Evolutionary conservation across 805 yeast genomes (phyloP), one percentile per base, ranked within the genome.

Genomic region (Candida multigemmis): DNA sequence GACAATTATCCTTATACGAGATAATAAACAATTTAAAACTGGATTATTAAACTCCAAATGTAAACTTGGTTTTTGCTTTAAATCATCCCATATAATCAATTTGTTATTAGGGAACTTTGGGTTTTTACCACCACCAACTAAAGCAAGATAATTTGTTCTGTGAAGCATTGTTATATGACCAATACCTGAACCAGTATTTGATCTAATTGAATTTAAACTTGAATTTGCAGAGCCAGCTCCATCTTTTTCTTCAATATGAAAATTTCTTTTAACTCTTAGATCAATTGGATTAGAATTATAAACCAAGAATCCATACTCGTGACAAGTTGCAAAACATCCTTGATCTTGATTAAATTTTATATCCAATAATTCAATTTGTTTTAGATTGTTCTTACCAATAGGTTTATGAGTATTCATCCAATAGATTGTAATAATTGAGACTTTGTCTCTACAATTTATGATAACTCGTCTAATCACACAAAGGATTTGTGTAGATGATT

Each of bases 51-150:
- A 85, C 47, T 83, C 91, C 33, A 91, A 54, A 19, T 69, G 68
- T 12, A 84, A 60, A 4, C 87, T 79, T 16, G 77, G 76, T 38
- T 75, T 76, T 36, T 77, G 69, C 51, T 83, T 82, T 34, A 83
- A 52, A 48, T 89, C 97, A 53, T 89, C 96, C 95, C 96, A 91
- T 11, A 89, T 77, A 19, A 85, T 68, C 20, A 86, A 70, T 48
- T 81, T 82, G 54, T 83, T 84, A 38, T 72, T 65, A 1, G 95
- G 81, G 42, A 74, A 83, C 34, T 72, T 66, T 13, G 96, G 96
- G 32, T 67, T 68, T 35, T 68, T 65, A 2, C 96, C 96, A 11
- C 96, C 96, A 1, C 96, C 96, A 1, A 86, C 83, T 22, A 91
- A 55, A 1, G 89, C 95, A 28, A 89, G 65, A 47, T 86, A 87